Evolutionary conservation across 306 rosid genomes (phyloP).

Genomic region (Ziziphus jujuba): DNA sequence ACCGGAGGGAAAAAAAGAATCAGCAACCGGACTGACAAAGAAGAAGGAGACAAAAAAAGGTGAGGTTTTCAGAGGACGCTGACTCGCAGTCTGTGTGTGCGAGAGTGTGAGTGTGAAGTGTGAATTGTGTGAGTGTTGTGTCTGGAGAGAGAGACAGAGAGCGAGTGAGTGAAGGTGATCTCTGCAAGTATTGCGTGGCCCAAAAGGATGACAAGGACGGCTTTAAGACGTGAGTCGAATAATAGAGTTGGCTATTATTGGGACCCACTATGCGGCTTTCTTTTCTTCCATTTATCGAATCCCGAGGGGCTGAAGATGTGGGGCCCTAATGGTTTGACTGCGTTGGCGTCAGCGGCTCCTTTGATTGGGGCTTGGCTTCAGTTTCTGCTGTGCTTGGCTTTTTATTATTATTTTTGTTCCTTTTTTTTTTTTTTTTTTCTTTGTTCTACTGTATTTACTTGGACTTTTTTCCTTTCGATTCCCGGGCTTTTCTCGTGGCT

Average conservation of each 20-base stretch:
- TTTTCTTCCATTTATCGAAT: slow-evolving; percentile 46
- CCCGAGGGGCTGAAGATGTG: slow-evolving; percentile 7
- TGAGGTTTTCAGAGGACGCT: neutral
- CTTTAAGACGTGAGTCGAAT: too few relatives aligned
- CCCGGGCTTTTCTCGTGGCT: too few relatives aligned
- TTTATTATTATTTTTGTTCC: neutral
- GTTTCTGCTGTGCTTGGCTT: too few relatives aligned
- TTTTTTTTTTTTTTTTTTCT: neutral
- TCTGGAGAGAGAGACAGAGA: neutral
- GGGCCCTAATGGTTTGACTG: slow-evolving; percentile 10
- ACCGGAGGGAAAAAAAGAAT: neutral
- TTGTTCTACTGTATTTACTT: neutral
- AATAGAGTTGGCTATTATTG: slow-evolving; percentile 7
- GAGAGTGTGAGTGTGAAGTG: neutral
- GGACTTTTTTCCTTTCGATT: neutral
- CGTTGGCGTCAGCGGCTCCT: slow-evolving; percentile 26
- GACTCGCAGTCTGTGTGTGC: slow-evolving; percentile 6
- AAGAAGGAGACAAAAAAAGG: too few relatives aligned
- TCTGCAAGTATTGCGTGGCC: too few relatives aligned
- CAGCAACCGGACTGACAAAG: too few relatives aligned
- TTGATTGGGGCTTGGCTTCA: slow-evolving; percentile 30
- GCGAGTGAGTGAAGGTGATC: neutral
- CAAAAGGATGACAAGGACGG: too few relatives aligned
- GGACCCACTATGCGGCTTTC: slow-evolving; percentile 42
- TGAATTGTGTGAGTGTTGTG: too few relatives aligned